Percentiles rank a stretch among this genome's conserved stretches.
phyloP scores from a whole-genome alignment of 1,284 basidiomycete species.

The Singerocomus inundabilis region DNA sequence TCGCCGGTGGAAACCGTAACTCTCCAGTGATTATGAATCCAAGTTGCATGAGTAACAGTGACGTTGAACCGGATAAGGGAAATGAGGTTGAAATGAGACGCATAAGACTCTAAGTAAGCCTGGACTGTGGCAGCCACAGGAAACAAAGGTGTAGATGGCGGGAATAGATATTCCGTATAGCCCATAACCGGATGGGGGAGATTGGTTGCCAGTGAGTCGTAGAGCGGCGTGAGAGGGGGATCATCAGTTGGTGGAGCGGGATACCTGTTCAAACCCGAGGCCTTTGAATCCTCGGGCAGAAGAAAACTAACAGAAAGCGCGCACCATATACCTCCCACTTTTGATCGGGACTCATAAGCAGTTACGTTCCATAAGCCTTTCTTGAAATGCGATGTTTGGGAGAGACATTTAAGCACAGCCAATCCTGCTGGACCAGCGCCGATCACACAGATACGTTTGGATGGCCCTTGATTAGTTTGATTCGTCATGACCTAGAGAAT shows the following conservation, averaged over 20 bases:
- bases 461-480: constrained; percentile 1
- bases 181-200: constrained; percentile 75
- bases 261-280: constrained; percentile 41
- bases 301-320: constrained; percentile 10
- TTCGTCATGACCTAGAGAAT: constrained; percentile 8
- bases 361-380: constrained; percentile 54
- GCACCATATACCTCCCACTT: constrained; percentile 74
- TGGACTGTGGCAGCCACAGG: constrained; percentile 57
- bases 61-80: constrained; percentile 56
- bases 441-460: constrained; percentile 58
- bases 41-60: constrained; percentile 44
- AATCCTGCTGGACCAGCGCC: constrained; percentile 70
- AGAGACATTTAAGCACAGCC: constrained; percentile 60
- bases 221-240: constrained; percentile 65
- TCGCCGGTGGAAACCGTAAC: constrained; percentile 43
- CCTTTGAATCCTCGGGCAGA: neutral
- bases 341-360: constrained; percentile 61
- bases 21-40: constrained; percentile 48
- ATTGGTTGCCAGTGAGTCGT: constrained; percentile 75
- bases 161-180: constrained; percentile 59
- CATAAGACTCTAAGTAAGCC: constrained; percentile 60
- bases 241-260: constrained; percentile 49
- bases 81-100: constrained; percentile 52
- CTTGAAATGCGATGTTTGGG: constrained; percentile 56
- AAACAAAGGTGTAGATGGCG: constrained; percentile 66